Evolutionary conservation across 345 rosid species (phyloP), one percentile per base, ranked within the genome.

Genomic region (Acer campestre): DNA sequence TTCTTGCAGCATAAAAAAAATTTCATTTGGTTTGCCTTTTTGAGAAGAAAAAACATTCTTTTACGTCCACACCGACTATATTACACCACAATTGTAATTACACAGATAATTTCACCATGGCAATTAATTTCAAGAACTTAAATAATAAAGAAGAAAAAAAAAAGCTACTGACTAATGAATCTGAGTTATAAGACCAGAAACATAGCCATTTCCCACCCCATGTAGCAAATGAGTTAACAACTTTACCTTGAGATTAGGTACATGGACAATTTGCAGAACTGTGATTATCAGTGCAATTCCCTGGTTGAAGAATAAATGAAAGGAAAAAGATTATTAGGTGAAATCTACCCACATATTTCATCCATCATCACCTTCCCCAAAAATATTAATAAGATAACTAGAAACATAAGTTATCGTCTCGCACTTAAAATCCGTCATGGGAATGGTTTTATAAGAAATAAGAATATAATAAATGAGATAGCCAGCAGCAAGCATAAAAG

Each of bases 201-300:
- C 16, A 2, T 59, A 56, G 74, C 9, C 38, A 44, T 67, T 8
- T 4, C 29, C 72, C 56, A 38, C 40, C n/a, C 14, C n/a, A 71
- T 35, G 59, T 7, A 59, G 25, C 38, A 77, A 68, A 73, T 42
- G 38, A 70, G 22, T 75, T 64, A 53, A 67, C 35, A 53, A 2
- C 58, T 68, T 61, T 88, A 97, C 98, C 98, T 97, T 94, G 70
- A 97, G 98, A 86, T 94, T 97, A 65, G 99, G 99, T 68, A 97
- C 85, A 71, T 85, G 98, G 82, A 94, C 98, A 81, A 97, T 92
- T 82, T 97, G 99, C 80, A 97, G 86, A 64, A 97, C 98, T 31
- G 98, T 93, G 88, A 97, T 87, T 78, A 97, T 93, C 82, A 97
- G 80, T 8, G 98, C 97, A 84, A 97, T 92, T 75, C 99, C 99